A percentile compares a stretch with the other conserved stretches of the same genome.
Evolutionary conservation across 495 filamentous ascomycete genomes (phyloP).

Genomic region (Penicillium crystallinum): DNA sequence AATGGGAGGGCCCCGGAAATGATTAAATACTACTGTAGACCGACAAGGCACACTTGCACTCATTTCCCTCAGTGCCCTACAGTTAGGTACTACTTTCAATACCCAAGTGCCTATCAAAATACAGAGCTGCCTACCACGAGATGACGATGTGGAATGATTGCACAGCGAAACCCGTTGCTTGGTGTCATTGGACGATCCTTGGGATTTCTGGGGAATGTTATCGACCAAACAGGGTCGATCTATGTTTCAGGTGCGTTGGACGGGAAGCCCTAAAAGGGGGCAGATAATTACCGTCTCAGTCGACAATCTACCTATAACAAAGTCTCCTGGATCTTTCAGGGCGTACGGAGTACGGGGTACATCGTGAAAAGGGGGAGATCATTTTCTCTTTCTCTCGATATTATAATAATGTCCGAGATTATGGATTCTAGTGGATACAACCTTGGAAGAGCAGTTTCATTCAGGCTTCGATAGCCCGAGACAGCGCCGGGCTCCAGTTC

Average conservation of each 20-base stretch:
- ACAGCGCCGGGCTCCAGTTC: constrained; percentile 21
- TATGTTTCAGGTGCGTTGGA: constrained; percentile 24
- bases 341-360: neutral
- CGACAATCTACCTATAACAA: constrained; percentile 1
- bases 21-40: constrained; percentile 3
- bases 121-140: constrained; percentile 12
- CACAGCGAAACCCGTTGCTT: constrained; percentile 6
- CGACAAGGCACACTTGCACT: neutral
- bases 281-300: neutral
- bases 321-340: neutral
- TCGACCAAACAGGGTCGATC: constrained; percentile 25
- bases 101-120: constrained; percentile 18
- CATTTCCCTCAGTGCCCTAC: constrained; percentile 6
- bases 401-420: neutral
- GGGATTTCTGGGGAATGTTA: constrained; percentile 26
- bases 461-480: constrained; percentile 23
- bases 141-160: constrained; percentile 29
- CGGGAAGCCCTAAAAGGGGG: constrained; percentile 6
- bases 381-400: neutral
- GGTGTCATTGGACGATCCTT: constrained; percentile 25
- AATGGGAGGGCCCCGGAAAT: neutral
- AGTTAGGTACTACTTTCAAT: constrained; percentile 3
- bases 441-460: constrained; percentile 12
- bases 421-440: constrained; percentile 12
- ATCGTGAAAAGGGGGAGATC: neutral